Evolutionary conservation across 768 basidiomycete species (phyloP), one percentile per base, ranked within the genome.

Genomic region (Dacryopinax primogenitus): DNA sequence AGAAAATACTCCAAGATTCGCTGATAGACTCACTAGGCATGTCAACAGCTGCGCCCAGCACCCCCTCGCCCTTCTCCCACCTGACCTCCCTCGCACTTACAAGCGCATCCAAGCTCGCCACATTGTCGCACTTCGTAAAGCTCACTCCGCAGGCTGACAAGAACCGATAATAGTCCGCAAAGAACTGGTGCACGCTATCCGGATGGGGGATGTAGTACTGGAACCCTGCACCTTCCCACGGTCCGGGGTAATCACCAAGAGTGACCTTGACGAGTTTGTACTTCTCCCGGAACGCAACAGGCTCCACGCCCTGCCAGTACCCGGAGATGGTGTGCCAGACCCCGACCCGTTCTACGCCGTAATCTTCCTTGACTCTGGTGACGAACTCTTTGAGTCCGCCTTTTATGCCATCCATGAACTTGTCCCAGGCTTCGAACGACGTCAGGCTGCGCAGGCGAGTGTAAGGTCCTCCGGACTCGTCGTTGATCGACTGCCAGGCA

Each of bases 291-390:
- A 67, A 67, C 21, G 39, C 21, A 16, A 23, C 61, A 23, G 66
- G 66, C n/a, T 67, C 66, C 21, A 67, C 64, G 12, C 66, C 66
- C 34, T 64, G 64, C 66, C 66, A 67, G 33, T 67, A 67, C 30
- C 66, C 66, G 36, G 39, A 36, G 33, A 67, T 67, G 28, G 66
- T 65, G 44, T 67, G 66, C 66, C 66, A 67, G 4, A 58, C 66
- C 15, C 66, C 66, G 13, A 67, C 66, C 23, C 44, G 45, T 34
- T 47, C 33, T 23, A 67, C 45, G 26, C 66, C 66, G 58, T 65
- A 67, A 23, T 64, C 63, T 26, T 64, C 58, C 34, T 65, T 67
- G 13, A 64, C 66, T 21, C 35, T 58, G n/a, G 26, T 41, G 1
- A 67, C 66, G 7, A 67, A 64, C 16, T 33, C 63, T 26, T 64